Evolutionary conservation across 2,329 filamentous ascomycete genomes (phyloP), one percentile per base, ranked within the genome.

Genomic region (Pseudogymnoascus sp.): DNA sequence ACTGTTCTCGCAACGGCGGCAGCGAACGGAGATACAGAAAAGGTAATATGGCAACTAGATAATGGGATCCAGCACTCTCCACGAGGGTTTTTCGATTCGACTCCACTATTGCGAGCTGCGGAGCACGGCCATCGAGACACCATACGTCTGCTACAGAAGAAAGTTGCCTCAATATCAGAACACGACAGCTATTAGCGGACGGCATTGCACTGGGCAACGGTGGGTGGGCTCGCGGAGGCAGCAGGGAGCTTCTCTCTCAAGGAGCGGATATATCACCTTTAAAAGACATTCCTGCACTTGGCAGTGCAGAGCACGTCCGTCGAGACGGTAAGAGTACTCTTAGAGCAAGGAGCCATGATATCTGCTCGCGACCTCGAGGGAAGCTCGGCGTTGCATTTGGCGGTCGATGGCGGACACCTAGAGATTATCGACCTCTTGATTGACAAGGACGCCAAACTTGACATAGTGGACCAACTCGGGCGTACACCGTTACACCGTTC

Each of bases 111-210:
- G 39, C 37, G 15, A 21, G 63, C 68, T 18, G 58, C 62, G 4
- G 39, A 64, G 45, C 25, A 48, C 40, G 62, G 64, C 25, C 64
- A 67, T 36, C 55, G 63, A 42, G 29, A 60, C 3, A 37, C 63
- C 42, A 18, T 68, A 8, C 33, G 62, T 25, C 12, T 63, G 10
- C 48, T 65, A 18, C 12, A 63, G 7, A 59, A 60, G 25, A 42
- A 65, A 15, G 45, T 48, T 29, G 59, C 59, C 25, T 36, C 61
- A 27, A 27, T 65, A 10, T 45, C 60, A 18, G 58, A 42, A 12
- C 60, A 60, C 13, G 60, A 58, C 9, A 33, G 60, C 74, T 82
- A 60, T 39, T 13, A 36, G 9, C 29, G 4, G 21, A 60, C 58
- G 5, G n/a, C 58, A 15, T 60, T 60, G 35, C 35, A 12, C 13